These are phyloP conservation scores for Debaryomyces subglobosus DNA, from an alignment of 1,139 yeast genomes.

Conservation along the genomic window DNA sequence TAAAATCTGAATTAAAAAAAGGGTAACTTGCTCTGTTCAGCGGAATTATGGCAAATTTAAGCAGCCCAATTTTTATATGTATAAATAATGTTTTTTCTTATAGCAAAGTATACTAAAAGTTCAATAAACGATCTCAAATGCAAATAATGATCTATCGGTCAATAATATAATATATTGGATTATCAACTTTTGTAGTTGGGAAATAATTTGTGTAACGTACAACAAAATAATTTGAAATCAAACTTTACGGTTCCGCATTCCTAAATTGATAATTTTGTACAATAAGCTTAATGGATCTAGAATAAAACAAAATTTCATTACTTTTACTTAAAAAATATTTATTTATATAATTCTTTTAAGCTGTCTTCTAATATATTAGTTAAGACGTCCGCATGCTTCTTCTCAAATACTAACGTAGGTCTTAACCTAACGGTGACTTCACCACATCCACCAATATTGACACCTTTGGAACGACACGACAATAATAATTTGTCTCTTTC, in stretches of 20 bases:
- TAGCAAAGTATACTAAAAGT: background rate
- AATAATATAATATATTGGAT: background rate
- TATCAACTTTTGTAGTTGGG: background rate
- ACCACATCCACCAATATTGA: constrained; percentile 77
- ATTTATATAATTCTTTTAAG: constrained; percentile 14
- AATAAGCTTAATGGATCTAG: background rate
- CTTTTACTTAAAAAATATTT: background rate
- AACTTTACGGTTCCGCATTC: background rate
- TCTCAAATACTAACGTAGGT: constrained; percentile 69
- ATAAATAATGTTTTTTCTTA: background rate
- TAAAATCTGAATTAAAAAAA: background rate
- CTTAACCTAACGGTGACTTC: constrained; percentile 66
- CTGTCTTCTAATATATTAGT: constrained; percentile 47
- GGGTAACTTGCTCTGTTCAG: background rate
- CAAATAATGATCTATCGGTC: background rate
- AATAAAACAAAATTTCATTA: background rate
- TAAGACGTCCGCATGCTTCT: constrained; percentile 67
- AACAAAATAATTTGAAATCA: constrained; percentile 1
- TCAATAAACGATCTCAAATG: background rate
- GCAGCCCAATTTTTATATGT: background rate
- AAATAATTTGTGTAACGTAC: constrained; percentile 1
- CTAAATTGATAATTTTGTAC: background rate
- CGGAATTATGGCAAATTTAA: constrained; percentile 1
- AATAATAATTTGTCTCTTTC: constrained; percentile 55
- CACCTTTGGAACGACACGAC: constrained; percentile 56